Evolutionary conservation across 2,329 filamentous ascomycete species (phyloP), one percentile per base, ranked within the genome.

Genomic region (Fusarium phyllophilum): DNA sequence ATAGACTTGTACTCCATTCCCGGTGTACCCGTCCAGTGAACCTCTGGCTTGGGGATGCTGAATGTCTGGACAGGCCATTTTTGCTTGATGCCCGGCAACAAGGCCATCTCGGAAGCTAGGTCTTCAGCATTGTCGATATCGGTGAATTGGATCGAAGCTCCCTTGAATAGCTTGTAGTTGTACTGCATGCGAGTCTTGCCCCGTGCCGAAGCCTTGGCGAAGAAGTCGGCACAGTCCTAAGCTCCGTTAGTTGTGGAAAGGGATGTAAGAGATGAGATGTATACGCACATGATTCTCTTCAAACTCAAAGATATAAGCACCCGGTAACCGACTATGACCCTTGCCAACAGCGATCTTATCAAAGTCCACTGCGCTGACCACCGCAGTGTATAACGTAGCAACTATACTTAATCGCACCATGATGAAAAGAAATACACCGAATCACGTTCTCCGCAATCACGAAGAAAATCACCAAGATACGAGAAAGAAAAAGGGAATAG

Each of bases 301-400:
- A 58, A 89, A 86, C 72, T 89, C 87, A 66, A 89, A 83, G 70
- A 89, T 86, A 79, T 85, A 89, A 31, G 84, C 85, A 26, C 87
- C 86, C 1, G 84, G 81, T 18, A 89, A 75, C 45, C 83, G 73
- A 31, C 48, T 72, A 39, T 29, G 59, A 10, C 54, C 58, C 42
- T 78, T 66, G 58, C 70, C 77, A 51, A 67, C 75, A 39, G 70
- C 48, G n/a, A 74, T 42, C 45, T 76, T 71, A n/a, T 77, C 77
- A 42, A 78, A 66, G 24, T 59, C 68, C 24, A 81, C 73, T 22
- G 80, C 81, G 24, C 78, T 76, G 33, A 77, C 78, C 39, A 78
- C 80, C 46, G 78, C 76, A 68, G 81, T 82, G 58, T 84, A 77
- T 20, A 85, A 78, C 77, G 81, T 71, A 76, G 81, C 65, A 61